Evolutionary conservation across 495 filamentous ascomycete genomes (phyloP), one percentile per base, ranked within the genome.

Genomic region (Penicillium steckii): DNA sequence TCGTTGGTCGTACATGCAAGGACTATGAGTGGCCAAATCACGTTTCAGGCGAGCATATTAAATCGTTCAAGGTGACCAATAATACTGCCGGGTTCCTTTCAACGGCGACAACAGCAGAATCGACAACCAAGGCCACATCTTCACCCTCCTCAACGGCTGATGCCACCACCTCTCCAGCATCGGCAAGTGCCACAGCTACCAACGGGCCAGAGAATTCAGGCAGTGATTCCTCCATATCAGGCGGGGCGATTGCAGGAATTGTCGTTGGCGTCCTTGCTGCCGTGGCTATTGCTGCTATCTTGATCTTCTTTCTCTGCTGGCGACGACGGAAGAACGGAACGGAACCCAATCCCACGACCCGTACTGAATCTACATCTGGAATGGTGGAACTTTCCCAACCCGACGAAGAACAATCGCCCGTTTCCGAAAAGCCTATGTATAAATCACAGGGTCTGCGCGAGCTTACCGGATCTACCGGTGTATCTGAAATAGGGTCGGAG

Each of bases 251-350:
- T 47, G 62, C 61, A 2, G 65, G 65, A n/a, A 64, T 78, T n/a
- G 57, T 68, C 4, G 59, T 77, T 0, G 52, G 71, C 2, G 71
- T 65, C 38, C 50, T 72, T 1, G 40, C 73, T 10, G 71, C 65
- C 0, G 65, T 71, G 1, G 71, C 69, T 3, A 67, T 71, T 9
- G 69, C 75, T 33, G 58, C 65, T 4, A 68, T 62, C 37, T 38
- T 77, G 2, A 64, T 65, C 46, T 78, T 71, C 53, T 62, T 56
- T 26, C 27, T 61, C 10, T 53, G 55, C 13, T 49, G 56, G 48
- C 53, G 54, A 12, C 41, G 32, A 19, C 50, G 50, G 18, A 53
- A 17, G 9, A 44, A 25, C 21, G 8, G 10, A 12, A 13, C 38
- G 0, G 8, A 41, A 19, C 9, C 18, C 3, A 23, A 10, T 19